Conservation (phyloP, 495 filamentous ascomycete species). For the Penicillium paxilli region DNA sequence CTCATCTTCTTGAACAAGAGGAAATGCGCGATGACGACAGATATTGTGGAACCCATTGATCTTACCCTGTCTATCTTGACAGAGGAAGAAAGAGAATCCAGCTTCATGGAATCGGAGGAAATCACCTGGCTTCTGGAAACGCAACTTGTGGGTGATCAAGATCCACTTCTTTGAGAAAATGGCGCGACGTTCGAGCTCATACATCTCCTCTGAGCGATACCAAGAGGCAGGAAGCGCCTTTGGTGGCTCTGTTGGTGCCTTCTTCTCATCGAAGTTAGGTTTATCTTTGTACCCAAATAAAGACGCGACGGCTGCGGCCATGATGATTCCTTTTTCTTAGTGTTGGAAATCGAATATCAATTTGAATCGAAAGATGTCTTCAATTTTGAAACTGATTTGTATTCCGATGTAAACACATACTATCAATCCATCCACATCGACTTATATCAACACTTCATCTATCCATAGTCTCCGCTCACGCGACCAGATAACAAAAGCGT, state of each 20-base stretch:
- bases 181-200: conserved; percentile 50
- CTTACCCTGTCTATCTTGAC: conserved; percentile 41
- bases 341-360: not conserved
- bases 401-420: not conserved
- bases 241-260: conserved; percentile 13
- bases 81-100: conserved; percentile 48
- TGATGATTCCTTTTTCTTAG: not conserved
- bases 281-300: conserved; percentile 19
- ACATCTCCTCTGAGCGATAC: conserved; percentile 50
- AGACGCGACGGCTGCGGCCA: conserved; percentile 21
- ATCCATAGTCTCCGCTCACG: conserved; percentile 2
- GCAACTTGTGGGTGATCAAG: conserved; percentile 45
- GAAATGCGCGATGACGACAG: conserved; percentile 57
- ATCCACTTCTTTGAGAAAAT: conserved; percentile 55
- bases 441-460: not conserved
- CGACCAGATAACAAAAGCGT: not conserved
- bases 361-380: not conserved
- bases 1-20: conserved; percentile 46
- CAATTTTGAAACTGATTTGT: not conserved
- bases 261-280: conserved; percentile 4
- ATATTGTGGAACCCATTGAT: conserved; percentile 59
- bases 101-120: conserved; percentile 47
- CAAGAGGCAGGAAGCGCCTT: conserved; percentile 50
- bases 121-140: conserved; percentile 48
- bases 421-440: not conserved